Conservation (phyloP, 78 protist species). For the Dictyostelium citrinum region DNA sequence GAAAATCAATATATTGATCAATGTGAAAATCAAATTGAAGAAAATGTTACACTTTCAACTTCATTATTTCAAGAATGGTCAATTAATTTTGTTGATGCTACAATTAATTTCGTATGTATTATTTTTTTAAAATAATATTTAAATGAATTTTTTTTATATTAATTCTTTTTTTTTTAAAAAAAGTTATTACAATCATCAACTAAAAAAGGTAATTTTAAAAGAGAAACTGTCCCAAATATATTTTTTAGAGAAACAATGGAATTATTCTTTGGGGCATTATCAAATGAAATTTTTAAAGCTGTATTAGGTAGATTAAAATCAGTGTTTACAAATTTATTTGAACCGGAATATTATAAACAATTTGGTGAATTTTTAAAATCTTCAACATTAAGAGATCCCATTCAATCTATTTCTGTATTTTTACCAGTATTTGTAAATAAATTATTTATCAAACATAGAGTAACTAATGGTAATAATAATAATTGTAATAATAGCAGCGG, state of each 20-base stretch:
- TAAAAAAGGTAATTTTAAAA: conserved; percentile 17
- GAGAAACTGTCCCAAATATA: conserved; percentile 34
- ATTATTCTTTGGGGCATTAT: conserved; percentile 27
- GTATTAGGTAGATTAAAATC: conserved; percentile 4
- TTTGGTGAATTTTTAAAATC: conserved; percentile 15
- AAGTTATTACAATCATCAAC: conserved; percentile 11
- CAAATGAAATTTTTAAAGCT: conserved; percentile 38
- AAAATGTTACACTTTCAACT: conserved; percentile 25
- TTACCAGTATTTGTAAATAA: conserved; percentile 39
- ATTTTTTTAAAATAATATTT: not conserved
- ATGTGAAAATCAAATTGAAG: conserved; percentile 18
- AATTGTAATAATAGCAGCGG: not conserved
- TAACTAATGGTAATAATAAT: not conserved
- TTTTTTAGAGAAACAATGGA: conserved; percentile 33
- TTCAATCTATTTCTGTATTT: conserved; percentile 6
- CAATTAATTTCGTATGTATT: conserved; percentile 10
- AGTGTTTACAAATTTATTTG: conserved; percentile 15
- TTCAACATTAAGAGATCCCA: conserved; percentile 27
- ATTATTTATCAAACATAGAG: not conserved
- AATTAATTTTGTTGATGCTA: conserved; percentile 18
- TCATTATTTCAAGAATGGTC: conserved; percentile 56
- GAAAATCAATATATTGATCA: not conserved
- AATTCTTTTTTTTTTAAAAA: not conserved
- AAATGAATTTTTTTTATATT: not conserved
- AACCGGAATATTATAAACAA: conserved; percentile 74